phyloP scores from a whole-genome alignment of 73 alveolate species.

The Loxodes magnus region DNA sequence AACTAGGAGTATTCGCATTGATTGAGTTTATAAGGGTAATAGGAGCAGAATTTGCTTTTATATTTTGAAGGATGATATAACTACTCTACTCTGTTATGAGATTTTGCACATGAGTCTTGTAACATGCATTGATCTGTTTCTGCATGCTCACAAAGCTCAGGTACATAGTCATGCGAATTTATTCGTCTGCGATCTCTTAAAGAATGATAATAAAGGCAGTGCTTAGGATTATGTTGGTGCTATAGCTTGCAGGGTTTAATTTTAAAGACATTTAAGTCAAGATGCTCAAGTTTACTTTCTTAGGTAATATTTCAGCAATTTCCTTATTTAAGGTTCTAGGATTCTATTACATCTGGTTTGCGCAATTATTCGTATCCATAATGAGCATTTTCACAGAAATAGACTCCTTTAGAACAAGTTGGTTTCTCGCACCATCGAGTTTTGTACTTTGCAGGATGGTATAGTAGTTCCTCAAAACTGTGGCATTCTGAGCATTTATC shows the following conservation, averaged over 20 bases:
- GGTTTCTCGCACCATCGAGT: slow-evolving; percentile 12
- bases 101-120: slow-evolving; percentile 50
- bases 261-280: slow-evolving; percentile 48
- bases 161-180: slow-evolving; percentile 24
- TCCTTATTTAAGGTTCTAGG: slow-evolving; percentile 1
- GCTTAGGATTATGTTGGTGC: slow-evolving; percentile 57
- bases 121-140: slow-evolving; percentile 53
- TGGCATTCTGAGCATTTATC: slow-evolving; percentile 16
- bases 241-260: slow-evolving; percentile 50
- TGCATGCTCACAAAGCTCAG: slow-evolving; percentile 50
- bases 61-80: slow-evolving; percentile 73
- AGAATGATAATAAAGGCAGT: slow-evolving; percentile 60
- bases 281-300: slow-evolving; percentile 25
- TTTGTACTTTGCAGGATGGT: slow-evolving; percentile 14
- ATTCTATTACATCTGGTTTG: slow-evolving; percentile 11
- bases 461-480: slow-evolving; percentile 16
- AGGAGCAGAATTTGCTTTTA: slow-evolving; percentile 68
- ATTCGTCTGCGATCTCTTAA: slow-evolving; percentile 57
- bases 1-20: slow-evolving; percentile 68
- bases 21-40: slow-evolving; percentile 49
- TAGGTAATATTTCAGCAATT: neutral
- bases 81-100: slow-evolving; percentile 81
- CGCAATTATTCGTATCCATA: slow-evolving; percentile 6
- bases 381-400: slow-evolving; percentile 13
- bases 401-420: slow-evolving; percentile 13